These are phyloP conservation scores for Melocanna baccifera DNA, from an alignment of 176 grass and related monocot species.

Conservation along the genomic window DNA sequence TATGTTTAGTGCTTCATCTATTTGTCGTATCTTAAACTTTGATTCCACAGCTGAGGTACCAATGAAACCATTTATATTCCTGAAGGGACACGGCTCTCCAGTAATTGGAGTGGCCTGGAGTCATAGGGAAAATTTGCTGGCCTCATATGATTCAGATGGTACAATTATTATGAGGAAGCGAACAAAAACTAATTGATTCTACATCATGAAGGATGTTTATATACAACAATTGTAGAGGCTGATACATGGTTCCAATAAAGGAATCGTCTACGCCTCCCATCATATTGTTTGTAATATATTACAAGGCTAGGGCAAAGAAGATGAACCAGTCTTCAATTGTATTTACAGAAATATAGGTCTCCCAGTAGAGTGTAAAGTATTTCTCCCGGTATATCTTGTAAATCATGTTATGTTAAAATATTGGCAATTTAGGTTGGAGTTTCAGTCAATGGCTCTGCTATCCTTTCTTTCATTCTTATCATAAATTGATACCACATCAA, in stretches of 20 bases:
- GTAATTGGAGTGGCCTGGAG: conserved; percentile 94
- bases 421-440: too few relatives aligned
- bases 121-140: conserved; percentile 89
- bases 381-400: background rate
- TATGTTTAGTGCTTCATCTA: conserved; percentile 25
- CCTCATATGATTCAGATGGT: conserved; percentile 91
- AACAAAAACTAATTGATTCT: conserved; percentile 31
- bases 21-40: background rate
- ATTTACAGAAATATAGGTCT: conserved; percentile 30
- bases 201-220: background rate
- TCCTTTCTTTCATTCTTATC: too few relatives aligned
- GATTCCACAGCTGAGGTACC: background rate
- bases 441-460: too few relatives aligned
- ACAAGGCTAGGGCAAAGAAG: conserved; percentile 24
- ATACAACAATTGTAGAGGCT: conserved; percentile 8
- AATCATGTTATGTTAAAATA: too few relatives aligned
- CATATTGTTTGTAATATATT: conserved; percentile 40
- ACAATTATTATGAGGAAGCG: conserved; percentile 96
- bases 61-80: background rate
- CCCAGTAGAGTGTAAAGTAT: conserved; percentile 26
- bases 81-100: conserved; percentile 79
- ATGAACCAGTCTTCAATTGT: background rate
- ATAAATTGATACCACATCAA: too few relatives aligned
- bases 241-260: conserved; percentile 3
- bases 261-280: background rate